Percentiles rank a stretch among this genome's conserved stretches.
phyloP scores from a whole-genome alignment of 305 asterid species.

The Salvia sclarea region DNA sequence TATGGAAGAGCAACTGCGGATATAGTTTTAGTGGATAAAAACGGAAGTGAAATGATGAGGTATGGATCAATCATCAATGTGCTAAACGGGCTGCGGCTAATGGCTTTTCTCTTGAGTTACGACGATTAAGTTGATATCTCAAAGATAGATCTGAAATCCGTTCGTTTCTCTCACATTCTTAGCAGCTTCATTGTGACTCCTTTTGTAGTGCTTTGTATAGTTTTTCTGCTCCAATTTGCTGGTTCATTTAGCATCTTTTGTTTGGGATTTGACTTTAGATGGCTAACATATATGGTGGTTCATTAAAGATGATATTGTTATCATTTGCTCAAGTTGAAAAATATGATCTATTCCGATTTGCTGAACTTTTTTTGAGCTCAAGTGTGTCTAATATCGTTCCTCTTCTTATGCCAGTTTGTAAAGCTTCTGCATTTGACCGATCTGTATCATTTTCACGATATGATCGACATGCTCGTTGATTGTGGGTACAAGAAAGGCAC shows the following conservation, averaged over 20 bases:
- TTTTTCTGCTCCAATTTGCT: not conserved
- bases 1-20: not conserved
- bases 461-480: constrained; percentile 94
- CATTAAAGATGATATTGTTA: not conserved
- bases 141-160: not conserved
- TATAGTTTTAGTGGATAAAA: not conserved
- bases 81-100: not conserved
- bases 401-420: constrained; percentile 50
- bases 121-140: not conserved
- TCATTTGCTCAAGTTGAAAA: not conserved
- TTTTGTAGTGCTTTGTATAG: not conserved
- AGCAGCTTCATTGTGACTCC: not conserved
- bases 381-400: constrained; percentile 18
- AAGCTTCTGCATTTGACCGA: constrained; percentile 63
- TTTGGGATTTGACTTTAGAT: not conserved
- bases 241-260: not conserved
- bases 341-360: not conserved
- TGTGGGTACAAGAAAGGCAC: constrained; percentile 93
- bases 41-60: not conserved
- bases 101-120: too few relatives aligned
- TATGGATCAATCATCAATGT: not conserved
- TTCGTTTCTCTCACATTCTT: not conserved
- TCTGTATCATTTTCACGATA: constrained; percentile 86
- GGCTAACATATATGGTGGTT: not conserved
- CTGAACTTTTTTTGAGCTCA: not conserved